phyloP scores from a whole-genome alignment of 257 asterid genomes.

The Pogostemon cablin region DNA sequence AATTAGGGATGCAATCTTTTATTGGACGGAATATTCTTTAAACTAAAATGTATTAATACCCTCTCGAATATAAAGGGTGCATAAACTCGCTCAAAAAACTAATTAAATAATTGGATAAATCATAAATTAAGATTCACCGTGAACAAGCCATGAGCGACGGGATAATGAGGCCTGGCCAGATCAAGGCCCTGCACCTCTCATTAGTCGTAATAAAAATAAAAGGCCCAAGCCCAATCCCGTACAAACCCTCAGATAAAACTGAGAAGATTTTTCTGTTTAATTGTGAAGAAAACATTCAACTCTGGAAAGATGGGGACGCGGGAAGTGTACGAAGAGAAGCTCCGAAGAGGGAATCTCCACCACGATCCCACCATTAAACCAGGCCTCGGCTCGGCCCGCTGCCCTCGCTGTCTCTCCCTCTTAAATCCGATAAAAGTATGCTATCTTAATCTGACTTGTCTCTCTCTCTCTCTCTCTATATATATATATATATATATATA shows the following conservation, averaged over 20 bases:
- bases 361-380: conserved; percentile 80
- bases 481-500: neutral
- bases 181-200: too few species aligned
- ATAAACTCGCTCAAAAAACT: too few species aligned
- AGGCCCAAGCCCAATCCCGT: neutral
- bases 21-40: too few species aligned
- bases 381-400: conserved; percentile 79
- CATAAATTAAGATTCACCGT: too few species aligned
- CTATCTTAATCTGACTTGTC: neutral
- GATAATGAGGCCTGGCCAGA: too few species aligned
- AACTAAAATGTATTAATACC: too few species aligned
- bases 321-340: conserved; percentile 81
- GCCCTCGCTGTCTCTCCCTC: conserved; percentile 84
- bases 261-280: neutral
- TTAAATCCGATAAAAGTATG: conserved; percentile 48
- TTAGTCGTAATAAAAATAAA: too few species aligned
- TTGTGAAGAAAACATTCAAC: neutral
- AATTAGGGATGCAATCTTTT: too few species aligned
- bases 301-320: conserved; percentile 67
- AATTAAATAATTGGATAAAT: too few species aligned
- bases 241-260: neutral
- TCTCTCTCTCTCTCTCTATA: conserved; percentile 10
- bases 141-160: too few species aligned
- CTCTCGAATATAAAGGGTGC: too few species aligned
- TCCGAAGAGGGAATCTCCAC: conserved; percentile 64